Percentiles rank a stretch among this genome's conserved stretches.
Conservation (phyloP, 1,284 basidiomycete species). For the Dichomitus squalens region DNA sequence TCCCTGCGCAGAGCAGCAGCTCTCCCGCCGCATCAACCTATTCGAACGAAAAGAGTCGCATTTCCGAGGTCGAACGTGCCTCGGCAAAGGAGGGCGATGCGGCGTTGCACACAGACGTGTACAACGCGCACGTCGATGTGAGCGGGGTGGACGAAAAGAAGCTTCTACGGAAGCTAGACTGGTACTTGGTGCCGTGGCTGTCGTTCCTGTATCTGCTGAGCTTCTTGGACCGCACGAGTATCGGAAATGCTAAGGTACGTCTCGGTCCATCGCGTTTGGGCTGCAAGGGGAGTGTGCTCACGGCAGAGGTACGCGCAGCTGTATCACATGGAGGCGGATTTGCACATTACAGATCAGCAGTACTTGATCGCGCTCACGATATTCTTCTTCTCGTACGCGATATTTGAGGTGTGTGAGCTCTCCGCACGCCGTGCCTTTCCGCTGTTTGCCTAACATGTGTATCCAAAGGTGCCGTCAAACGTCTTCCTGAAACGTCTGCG, state of each 20-base stretch:
- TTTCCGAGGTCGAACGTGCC: conserved; percentile 21
- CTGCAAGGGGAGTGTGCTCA: not conserved
- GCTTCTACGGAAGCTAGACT: conserved; percentile 67
- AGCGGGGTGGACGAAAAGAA: conserved; percentile 63
- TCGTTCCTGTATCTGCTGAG: conserved; percentile 75
- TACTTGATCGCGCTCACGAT: conserved; percentile 66
- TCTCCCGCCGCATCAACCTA: conserved; percentile 16
- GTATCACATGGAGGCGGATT: conserved; percentile 54
- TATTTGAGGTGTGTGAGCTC: conserved; percentile 53
- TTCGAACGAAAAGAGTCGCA: conserved; percentile 30
- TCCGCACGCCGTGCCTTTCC: not conserved
- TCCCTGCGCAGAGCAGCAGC: not conserved
- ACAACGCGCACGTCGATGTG: conserved; percentile 54
- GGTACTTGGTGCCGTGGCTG: conserved; percentile 66
- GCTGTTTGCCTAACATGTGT: not conserved
- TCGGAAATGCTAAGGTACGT: conserved; percentile 76
- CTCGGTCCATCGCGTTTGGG: not conserved
- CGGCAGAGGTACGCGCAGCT: conserved; percentile 40
- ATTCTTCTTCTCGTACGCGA: conserved; percentile 65
- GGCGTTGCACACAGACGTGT: conserved; percentile 33
- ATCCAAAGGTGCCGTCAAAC: conserved; percentile 61
- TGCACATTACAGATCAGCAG: conserved; percentile 62
- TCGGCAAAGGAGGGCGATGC: conserved; percentile 19
- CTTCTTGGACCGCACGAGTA: conserved; percentile 78
- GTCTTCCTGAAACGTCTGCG: conserved; percentile 72